These are phyloP conservation scores for Iris macrosiphon DNA, from an alignment of 106 monocot species.

Conservation along the genomic window DNA sequence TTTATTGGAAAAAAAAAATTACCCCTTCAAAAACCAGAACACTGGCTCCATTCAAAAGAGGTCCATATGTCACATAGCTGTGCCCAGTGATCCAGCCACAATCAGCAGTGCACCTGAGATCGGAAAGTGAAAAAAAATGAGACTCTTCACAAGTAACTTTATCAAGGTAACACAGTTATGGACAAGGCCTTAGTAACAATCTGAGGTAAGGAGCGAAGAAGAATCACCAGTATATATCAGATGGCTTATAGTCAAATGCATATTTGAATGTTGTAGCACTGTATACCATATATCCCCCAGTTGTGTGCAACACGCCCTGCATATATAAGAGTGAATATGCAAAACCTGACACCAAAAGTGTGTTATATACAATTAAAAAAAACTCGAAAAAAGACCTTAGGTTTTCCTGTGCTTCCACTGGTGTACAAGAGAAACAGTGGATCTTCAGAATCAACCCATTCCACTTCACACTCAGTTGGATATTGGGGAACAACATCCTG, in stretches of 20 bases:
- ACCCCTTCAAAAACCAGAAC: constrained; percentile 98
- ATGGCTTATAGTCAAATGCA: constrained; percentile 96
- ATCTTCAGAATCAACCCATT: constrained; percentile 99
- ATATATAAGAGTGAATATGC: constrained; percentile 17
- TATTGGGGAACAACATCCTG: constrained; percentile 86
- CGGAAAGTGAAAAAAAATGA: constrained; percentile 9
- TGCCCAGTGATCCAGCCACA: constrained; percentile 99
- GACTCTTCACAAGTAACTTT: background rate
- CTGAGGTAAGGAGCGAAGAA: background rate
- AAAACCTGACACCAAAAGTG: too few relatives aligned
- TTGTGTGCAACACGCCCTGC: constrained; percentile 96
- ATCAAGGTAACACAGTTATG: too few relatives aligned
- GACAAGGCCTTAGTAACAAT: too few relatives aligned
- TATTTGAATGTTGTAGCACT: constrained; percentile 97
- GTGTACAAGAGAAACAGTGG: constrained; percentile 96
- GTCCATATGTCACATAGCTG: constrained; percentile 97
- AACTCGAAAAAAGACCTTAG: too few relatives aligned
- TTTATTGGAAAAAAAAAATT: too few relatives aligned
- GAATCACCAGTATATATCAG: constrained; percentile 87
- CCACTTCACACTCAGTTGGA: constrained; percentile 73
- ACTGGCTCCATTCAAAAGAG: constrained; percentile 94
- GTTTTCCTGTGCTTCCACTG: constrained; percentile 99
- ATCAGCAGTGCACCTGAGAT: constrained; percentile 93
- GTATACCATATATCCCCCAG: constrained; percentile 99
- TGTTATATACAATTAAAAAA: too few relatives aligned